phyloP scores from a whole-genome alignment of 257 asterid species.

The Catharanthus roseus region DNA sequence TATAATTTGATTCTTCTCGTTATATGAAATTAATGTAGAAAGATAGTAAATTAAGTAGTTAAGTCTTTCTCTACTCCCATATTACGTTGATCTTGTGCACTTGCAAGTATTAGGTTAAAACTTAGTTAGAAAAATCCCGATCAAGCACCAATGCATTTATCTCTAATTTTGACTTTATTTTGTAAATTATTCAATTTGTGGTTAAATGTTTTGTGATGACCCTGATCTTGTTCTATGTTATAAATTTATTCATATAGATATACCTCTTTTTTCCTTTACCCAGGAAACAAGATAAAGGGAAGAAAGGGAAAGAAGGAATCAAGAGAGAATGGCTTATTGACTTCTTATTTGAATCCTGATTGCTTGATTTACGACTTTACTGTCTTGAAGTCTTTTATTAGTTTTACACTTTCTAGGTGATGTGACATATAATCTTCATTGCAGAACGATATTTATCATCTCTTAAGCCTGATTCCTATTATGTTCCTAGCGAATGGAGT shows the following conservation, averaged over 20 bases:
- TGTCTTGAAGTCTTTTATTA: neutral
- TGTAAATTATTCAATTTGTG: neutral
- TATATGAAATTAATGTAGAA: too few relatives aligned
- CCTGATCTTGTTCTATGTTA: neutral
- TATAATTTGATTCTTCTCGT: too few relatives aligned
- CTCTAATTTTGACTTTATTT: neutral
- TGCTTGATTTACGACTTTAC: neutral
- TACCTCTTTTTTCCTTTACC: neutral
- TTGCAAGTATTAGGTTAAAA: too few relatives aligned
- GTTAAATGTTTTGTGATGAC: neutral
- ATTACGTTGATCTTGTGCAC: too few relatives aligned
- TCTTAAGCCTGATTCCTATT: constrained; percentile 54
- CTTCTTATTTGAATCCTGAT: neutral
- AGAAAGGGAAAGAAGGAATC: neutral
- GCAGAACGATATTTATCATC: constrained; percentile 71
- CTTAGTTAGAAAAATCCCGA: too few relatives aligned
- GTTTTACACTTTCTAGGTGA: neutral
- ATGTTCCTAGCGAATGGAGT: constrained; percentile 47
- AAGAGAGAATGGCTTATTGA: neutral
- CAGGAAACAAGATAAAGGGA: neutral
- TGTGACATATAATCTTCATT: constrained; percentile 27
- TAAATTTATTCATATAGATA: neutral
- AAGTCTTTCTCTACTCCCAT: too few relatives aligned
- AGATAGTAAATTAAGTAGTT: too few relatives aligned
- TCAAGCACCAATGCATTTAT: neutral